These are phyloP conservation scores for Phytophthora cactorum DNA, from an alignment of 352 stramenopile genomes.

Conservation along the genomic window DNA sequence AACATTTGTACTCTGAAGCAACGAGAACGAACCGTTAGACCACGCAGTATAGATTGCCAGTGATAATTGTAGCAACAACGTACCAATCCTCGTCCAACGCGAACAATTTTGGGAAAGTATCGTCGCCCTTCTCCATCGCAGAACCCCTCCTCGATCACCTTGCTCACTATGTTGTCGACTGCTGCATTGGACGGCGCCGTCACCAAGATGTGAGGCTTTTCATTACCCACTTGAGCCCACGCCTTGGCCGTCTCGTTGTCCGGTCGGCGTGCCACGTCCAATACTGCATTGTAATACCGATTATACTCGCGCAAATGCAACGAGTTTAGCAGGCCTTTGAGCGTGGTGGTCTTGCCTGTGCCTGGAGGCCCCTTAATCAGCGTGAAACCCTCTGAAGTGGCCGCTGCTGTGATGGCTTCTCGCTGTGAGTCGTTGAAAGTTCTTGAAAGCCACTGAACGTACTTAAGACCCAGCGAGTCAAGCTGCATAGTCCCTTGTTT, in stretches of 20 bases:
- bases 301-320: slow-evolving; percentile 94
- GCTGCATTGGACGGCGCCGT: slow-evolving; percentile 95
- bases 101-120: slow-evolving; percentile 96
- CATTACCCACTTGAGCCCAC: slow-evolving; percentile 84
- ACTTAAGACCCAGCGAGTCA: slow-evolving; percentile 81
- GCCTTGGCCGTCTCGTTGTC: slow-evolving; percentile 84
- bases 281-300: slow-evolving; percentile 90
- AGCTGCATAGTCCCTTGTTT: slow-evolving; percentile 76
- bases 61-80: slow-evolving; percentile 17
- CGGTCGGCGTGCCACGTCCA: slow-evolving; percentile 80
- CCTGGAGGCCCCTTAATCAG: slow-evolving; percentile 92
- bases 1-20: slow-evolving; percentile 69
- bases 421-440: slow-evolving; percentile 92
- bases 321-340: slow-evolving; percentile 92
- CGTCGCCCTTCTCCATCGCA: slow-evolving; percentile 92
- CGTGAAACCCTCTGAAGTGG: slow-evolving; percentile 90
- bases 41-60: background rate
- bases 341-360: slow-evolving; percentile 93
- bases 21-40: slow-evolving; percentile 10
- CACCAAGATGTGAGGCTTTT: slow-evolving; percentile 94
- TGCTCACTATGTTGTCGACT: slow-evolving; percentile 97
- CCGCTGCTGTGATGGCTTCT: slow-evolving; percentile 88
- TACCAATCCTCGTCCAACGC: slow-evolving; percentile 89
- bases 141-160: slow-evolving; percentile 96
- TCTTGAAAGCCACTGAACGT: slow-evolving; percentile 79